Evolutionary conservation across 139 green algal genomes (phyloP), one percentile per base, ranked within the genome.

Genomic region (Picochlorum sp.): DNA sequence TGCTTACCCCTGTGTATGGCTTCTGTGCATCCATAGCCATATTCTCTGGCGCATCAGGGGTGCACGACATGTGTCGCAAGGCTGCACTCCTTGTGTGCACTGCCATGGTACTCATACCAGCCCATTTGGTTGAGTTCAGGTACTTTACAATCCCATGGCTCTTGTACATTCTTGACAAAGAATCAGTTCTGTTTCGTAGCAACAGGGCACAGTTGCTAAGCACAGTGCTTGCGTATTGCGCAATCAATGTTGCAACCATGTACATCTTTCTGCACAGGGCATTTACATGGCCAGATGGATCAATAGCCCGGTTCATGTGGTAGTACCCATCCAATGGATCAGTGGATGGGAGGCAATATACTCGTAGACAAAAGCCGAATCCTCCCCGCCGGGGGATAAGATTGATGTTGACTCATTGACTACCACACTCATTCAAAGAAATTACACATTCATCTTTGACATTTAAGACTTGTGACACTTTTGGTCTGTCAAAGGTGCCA

Each of bases 281-380:
- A 0, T 97, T 86, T 72, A 45, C 45, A 3, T 94, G 83, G 81
- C 34, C 65, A 1, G 90, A 96, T 44, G 82, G 84, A 6, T 76
- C 58, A 21, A 50, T 72, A 9, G 89, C 86, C 10, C 63, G 91
- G 2, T 97, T 97, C 71, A 90, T 97, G 69, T 97, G 86, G 85
- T 97, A 65, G 91, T 23, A 55, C 47, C 47, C 34, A 41, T 41
- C 34, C 34, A 41, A 10, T 41, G 34, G 34, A 10, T 41, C 34
- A 13, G 34, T 41, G 34, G 34, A 41, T 13, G 8, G 34, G 34
- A 10, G 34, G 34, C 9, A 41, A 9, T 41, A 41, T 10, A 41
- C 34, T 41, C 34, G 34, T 41, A 10, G 26, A 30, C 26, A 30
- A 30, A 30, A 30, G 34, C 34, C 34, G 34, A 41, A 41, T 41